Evolutionary conservation across 768 basidiomycete species (phyloP).

Genomic region (Lactarius sanguifluus): DNA sequence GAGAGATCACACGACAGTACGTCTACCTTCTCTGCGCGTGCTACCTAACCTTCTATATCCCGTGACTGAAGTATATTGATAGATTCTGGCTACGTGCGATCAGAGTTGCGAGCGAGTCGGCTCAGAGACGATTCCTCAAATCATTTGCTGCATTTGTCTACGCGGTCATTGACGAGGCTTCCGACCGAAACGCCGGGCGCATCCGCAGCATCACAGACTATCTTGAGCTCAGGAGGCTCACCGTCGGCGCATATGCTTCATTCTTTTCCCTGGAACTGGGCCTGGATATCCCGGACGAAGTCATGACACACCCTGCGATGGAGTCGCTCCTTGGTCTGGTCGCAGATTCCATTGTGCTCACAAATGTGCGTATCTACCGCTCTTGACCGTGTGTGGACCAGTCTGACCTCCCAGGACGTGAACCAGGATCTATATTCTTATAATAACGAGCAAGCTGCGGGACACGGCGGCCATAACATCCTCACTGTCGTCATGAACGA

Average conservation of each 20-base stretch:
- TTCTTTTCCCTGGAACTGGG: slow-evolving; percentile 40
- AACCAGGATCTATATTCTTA: slow-evolving; percentile 44
- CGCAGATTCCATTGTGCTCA: slow-evolving; percentile 41
- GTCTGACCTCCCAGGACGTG: background rate
- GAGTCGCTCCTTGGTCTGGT: slow-evolving; percentile 33
- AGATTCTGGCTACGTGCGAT: slow-evolving; percentile 2
- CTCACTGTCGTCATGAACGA: slow-evolving; percentile 45
- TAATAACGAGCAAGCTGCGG: slow-evolving; percentile 41
- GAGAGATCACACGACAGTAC: slow-evolving; percentile 44
- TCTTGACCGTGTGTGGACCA: background rate
- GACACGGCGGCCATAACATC: slow-evolving; percentile 43
- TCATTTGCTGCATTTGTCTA: slow-evolving; percentile 39
- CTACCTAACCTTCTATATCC: background rate
- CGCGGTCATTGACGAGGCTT: slow-evolving; percentile 36
- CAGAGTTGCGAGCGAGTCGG: slow-evolving; percentile 33
- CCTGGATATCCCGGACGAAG: slow-evolving; percentile 43
- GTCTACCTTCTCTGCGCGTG: slow-evolving; percentile 19
- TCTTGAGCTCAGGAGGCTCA: slow-evolving; percentile 42
- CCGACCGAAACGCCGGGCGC: slow-evolving; percentile 37
- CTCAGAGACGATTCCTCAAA: slow-evolving; percentile 40
- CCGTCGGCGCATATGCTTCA: slow-evolving; percentile 41
- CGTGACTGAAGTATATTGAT: background rate
- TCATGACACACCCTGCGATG: slow-evolving; percentile 43
- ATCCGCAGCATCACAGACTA: slow-evolving; percentile 44
- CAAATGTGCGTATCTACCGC: slow-evolving; percentile 37